A percentile compares a stretch with the other conserved stretches of the same genome.
phyloP scores from a whole-genome alignment of 2,329 filamentous ascomycete species.

The Aspergillaceae sp. region DNA sequence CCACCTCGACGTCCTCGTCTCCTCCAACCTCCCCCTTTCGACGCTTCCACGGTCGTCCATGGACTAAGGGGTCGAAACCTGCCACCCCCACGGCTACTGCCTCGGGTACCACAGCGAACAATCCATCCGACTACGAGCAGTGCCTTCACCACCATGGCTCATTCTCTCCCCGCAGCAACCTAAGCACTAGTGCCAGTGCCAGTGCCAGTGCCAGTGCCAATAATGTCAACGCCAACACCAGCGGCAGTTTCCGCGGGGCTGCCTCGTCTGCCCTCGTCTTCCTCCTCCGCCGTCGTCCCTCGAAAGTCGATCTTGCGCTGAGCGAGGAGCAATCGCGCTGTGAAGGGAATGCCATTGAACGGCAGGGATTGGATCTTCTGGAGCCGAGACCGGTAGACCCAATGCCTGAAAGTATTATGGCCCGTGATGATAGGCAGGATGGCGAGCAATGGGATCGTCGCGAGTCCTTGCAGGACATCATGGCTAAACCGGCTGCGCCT shows the following conservation, averaged over 20 bases:
- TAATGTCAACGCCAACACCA: conserved; percentile 6
- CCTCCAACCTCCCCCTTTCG: conserved; percentile 15
- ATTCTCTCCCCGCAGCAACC: too few relatives aligned
- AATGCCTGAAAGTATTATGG: conserved; percentile 14
- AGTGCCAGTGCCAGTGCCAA: too few relatives aligned
- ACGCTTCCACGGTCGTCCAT: conserved; percentile 12
- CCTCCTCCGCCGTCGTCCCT: conserved; percentile 34
- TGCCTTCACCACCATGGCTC: too few relatives aligned
- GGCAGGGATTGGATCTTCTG: conserved; percentile 35
- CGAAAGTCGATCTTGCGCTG: conserved; percentile 36
- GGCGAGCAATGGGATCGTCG: not conserved
- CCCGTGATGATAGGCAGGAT: not conserved
- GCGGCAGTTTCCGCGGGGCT: conserved; percentile 18
- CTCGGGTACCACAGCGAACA: too few relatives aligned
- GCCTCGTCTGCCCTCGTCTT: conserved; percentile 24
- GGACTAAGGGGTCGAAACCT: not conserved
- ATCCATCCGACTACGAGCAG: too few relatives aligned
- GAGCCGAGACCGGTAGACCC: conserved; percentile 38
- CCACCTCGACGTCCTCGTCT: conserved; percentile 18
- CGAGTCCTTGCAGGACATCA: conserved; percentile 9
- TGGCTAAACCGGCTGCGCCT: conserved; percentile 18
- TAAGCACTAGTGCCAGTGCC: not conserved
- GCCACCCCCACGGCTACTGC: too few relatives aligned
- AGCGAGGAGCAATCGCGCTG: conserved; percentile 36
- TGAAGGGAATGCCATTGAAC: conserved; percentile 30